Base-by-base conservation (phyloP, 1,284 basidiomycete genomes). In the Cutaneotrichosporon sp. region DNA sequence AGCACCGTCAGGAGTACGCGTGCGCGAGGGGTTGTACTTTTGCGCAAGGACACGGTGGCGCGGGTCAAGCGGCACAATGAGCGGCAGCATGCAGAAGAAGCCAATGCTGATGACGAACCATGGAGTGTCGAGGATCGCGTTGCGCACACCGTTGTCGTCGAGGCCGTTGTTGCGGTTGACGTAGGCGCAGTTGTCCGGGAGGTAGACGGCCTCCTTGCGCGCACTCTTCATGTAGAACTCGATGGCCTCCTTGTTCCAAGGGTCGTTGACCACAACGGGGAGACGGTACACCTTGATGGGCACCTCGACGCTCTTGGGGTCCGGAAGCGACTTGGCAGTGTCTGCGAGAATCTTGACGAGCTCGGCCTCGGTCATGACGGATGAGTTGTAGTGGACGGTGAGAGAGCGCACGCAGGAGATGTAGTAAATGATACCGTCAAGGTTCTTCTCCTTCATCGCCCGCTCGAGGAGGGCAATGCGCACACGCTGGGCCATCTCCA, bases 151-250 rank as follows among this genome's bases (percentile, higher is more conserved):
- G 20, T 51, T 21, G 15, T 49, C 40, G 2, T 46, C 49, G 49
- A 42, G 51, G 38, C 61, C 64, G 59, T 84, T 86, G 46, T 83
- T 84, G 35, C 70, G 74, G 0, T 83, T 83, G 2, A 86, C 75
- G 61, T 86, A 86, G 46, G 83, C 80, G 21, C 83, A 69, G 62
- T 86, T 86, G 65, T 80, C 82, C 0, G 84, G 84, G 0, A 86
- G 71, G 65, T 86, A 86, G 3, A 80, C 80, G 0, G 84, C 84
- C 53, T 62, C 60, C 49, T 62, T 59, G 35, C 60, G 58, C 8
- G 55, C 53, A 3, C 60, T 56, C 54, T 59, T 56, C 58, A 82
- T 82, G 66, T 85, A 86, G 48, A 77, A 75, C 44, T 78, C 65
- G 35, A 85, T 72, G 5, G 83, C 81, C n/a, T 82, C 80, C 12